These are phyloP conservation scores for Neurospora sp. DNA, from an alignment of 495 filamentous ascomycete species.

Conservation along the genomic window DNA sequence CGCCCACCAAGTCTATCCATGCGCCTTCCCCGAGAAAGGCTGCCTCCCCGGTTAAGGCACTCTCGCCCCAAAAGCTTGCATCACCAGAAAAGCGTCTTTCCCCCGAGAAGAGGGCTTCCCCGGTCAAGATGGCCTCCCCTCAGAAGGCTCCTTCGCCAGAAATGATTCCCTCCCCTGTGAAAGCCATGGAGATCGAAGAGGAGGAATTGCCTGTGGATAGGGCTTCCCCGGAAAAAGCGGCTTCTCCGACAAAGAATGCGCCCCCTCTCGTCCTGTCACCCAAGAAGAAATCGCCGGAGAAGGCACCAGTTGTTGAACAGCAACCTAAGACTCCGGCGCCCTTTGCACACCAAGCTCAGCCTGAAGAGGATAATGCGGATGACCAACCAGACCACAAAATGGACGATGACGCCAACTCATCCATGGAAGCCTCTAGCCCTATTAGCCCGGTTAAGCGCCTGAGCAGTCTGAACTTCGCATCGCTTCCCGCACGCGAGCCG, in stretches of 20 bases:
- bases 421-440: slow-evolving; percentile 40
- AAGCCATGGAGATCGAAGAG: neutral
- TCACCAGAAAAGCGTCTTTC: slow-evolving; percentile 9
- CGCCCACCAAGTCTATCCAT: slow-evolving; percentile 15
- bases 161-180: neutral
- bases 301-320: neutral
- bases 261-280: neutral
- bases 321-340: slow-evolving; percentile 1
- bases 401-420: slow-evolving; percentile 38
- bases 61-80: slow-evolving; percentile 16
- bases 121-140: slow-evolving; percentile 17
- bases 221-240: neutral
- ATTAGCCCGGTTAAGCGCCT: slow-evolving; percentile 57
- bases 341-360: neutral
- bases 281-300: neutral
- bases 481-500: slow-evolving; percentile 83
- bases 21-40: slow-evolving; percentile 12
- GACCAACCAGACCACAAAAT: slow-evolving; percentile 36
- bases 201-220: slow-evolving; percentile 2
- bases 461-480: slow-evolving; percentile 88
- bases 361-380: slow-evolving; percentile 7
- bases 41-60: slow-evolving; percentile 10
- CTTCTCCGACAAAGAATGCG: neutral
- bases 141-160: slow-evolving; percentile 5
- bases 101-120: slow-evolving; percentile 1